These are phyloP conservation scores for Prunus davidiana DNA, from an alignment of 306 rosid genomes.

Conservation along the genomic window DNA sequence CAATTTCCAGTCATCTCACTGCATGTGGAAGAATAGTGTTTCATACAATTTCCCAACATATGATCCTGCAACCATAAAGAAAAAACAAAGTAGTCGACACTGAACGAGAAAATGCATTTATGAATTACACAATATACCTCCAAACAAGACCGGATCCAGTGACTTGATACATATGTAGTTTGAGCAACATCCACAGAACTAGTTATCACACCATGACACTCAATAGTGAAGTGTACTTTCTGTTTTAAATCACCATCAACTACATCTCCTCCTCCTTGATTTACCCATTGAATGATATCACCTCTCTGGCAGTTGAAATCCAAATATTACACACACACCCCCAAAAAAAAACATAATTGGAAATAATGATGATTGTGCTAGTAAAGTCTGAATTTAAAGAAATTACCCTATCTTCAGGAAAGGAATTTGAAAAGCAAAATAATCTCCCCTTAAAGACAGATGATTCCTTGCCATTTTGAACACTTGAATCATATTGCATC, in stretches of 20 bases:
- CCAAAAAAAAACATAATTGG: background rate
- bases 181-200: constrained; percentile 27
- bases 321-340: constrained; percentile 3
- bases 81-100: constrained; percentile 16
- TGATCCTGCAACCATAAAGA: constrained; percentile 1
- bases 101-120: constrained; percentile 22
- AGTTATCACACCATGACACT: constrained; percentile 68
- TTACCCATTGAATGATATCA: constrained; percentile 83
- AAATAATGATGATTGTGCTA: background rate
- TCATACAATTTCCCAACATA: background rate
- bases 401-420: constrained; percentile 82
- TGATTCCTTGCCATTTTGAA: constrained; percentile 48
- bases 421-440: constrained; percentile 68
- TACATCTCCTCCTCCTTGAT: constrained; percentile 78
- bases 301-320: constrained; percentile 55
- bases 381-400: constrained; percentile 14
- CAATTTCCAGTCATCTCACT: background rate
- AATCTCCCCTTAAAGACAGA: constrained; percentile 56
- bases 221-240: constrained; percentile 59
- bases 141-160: constrained; percentile 89
- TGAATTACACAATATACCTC: constrained; percentile 50
- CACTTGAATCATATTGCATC: constrained; percentile 34
- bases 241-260: constrained; percentile 43
- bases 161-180: constrained; percentile 63
- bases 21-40: background rate